A percentile compares a stretch with the other conserved stretches of the same genome.
Evolutionary conservation across 2,329 filamentous ascomycete species (phyloP).

Genomic region (Beauveria brongniartii): DNA sequence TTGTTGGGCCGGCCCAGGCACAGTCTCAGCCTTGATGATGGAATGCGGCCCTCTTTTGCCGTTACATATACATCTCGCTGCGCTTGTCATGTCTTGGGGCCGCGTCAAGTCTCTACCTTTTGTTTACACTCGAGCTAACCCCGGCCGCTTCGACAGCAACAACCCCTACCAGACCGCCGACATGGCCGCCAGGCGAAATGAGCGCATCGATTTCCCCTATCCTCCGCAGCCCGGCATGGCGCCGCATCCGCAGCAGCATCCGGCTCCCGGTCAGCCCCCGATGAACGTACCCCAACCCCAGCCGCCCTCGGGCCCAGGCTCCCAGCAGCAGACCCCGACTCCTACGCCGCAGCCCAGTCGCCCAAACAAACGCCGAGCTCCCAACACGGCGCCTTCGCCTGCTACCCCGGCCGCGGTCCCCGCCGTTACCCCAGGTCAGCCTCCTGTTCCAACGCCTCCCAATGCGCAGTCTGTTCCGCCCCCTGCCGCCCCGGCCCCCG

Average conservation of each 20-base stretch:
- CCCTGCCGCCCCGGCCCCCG: conserved; percentile 13
- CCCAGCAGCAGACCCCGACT: conserved; percentile 30
- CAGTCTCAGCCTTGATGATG: neutral
- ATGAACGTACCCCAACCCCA: conserved; percentile 31
- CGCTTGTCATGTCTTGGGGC: neutral
- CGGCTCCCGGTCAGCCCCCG: conserved; percentile 31
- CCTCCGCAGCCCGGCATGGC: conserved; percentile 31
- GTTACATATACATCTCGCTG: neutral
- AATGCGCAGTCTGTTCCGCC: conserved; percentile 20
- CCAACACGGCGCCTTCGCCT: conserved; percentile 31
- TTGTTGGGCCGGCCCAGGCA: neutral
- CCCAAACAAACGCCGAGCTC: conserved; percentile 34
- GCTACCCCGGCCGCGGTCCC: conserved; percentile 24
- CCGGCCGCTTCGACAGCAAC: conserved; percentile 22
- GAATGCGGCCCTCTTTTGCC: neutral
- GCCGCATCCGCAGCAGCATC: conserved; percentile 27
- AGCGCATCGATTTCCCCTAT: conserved; percentile 36
- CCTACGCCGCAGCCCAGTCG: conserved; percentile 31
- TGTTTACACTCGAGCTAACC: neutral
- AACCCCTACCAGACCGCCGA: conserved; percentile 41
- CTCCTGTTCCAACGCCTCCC: conserved; percentile 22
- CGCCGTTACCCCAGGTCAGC: conserved; percentile 25
- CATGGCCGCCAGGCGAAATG: conserved; percentile 33
- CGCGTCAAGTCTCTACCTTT: neutral
- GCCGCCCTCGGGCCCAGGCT: conserved; percentile 28